Conservation (phyloP, 495 filamentous ascomycete species). For the Podospora australis region DNA sequence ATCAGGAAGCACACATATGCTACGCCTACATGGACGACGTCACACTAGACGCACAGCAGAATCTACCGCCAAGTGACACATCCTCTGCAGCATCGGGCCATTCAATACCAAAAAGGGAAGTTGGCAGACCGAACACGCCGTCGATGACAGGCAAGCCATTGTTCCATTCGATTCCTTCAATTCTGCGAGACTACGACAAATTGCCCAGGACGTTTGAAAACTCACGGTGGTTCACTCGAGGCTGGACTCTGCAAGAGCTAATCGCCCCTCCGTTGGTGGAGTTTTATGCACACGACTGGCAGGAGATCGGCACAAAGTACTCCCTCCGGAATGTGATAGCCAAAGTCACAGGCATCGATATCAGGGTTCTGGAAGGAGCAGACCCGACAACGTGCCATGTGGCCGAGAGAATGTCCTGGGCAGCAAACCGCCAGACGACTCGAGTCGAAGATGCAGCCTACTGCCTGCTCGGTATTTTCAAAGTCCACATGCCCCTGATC, state of each 20-base stretch:
- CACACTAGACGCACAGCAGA: not conserved
- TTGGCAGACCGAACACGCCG: not conserved
- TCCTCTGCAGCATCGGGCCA: not conserved
- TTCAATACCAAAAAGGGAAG: not conserved
- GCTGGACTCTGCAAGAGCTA: constrained; percentile 42
- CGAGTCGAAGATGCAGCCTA: constrained; percentile 4
- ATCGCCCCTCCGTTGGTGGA: constrained; percentile 29
- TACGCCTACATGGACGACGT: constrained; percentile 7
- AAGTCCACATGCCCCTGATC: constrained; percentile 7
- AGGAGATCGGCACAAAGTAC: constrained; percentile 21
- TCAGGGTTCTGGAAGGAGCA: constrained; percentile 16
- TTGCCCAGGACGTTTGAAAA: constrained; percentile 19
- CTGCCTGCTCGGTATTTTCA: constrained; percentile 8
- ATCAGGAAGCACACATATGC: constrained; percentile 1
- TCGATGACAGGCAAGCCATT: not conserved
- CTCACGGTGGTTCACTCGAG: constrained; percentile 38
- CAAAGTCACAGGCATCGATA: constrained; percentile 17
- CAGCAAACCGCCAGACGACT: constrained; percentile 1
- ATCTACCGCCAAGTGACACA: not conserved
- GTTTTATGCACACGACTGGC: constrained; percentile 18
- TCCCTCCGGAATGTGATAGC: constrained; percentile 12
- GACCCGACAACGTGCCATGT: constrained; percentile 16
- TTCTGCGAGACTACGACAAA: constrained; percentile 20
- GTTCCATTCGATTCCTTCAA: not conserved
- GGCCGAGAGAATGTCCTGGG: constrained; percentile 6